Base-by-base conservation (phyloP, 2,329 filamentous ascomycete genomes). In the Neonectria neomacrospora region DNA sequence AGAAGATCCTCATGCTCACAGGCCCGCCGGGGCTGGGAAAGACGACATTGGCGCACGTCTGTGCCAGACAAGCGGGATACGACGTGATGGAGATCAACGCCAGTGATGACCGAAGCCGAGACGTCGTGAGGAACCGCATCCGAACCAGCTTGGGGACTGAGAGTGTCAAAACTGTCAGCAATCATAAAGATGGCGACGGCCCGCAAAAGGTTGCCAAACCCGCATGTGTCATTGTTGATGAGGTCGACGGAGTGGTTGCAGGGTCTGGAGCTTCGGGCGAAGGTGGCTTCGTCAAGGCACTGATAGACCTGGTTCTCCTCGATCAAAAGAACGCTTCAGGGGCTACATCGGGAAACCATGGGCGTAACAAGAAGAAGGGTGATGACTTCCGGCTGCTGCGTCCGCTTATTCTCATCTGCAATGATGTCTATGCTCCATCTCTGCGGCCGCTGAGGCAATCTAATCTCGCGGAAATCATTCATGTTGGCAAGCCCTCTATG, bases 1-100 rank as follows among this genome's bases (percentile, higher is more conserved):
- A 91, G 64, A 98, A 97, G 77, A 93, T 99, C 8, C 80, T 99
- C 11, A 86, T 99, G 73, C 82, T 99, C 16, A 94, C 95, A 1
- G 96, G 96, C 0, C 94, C 96, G 0, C 96, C 96, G 0, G 96
- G 96, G 2, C 82, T 99, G 11, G 96, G 96, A 28, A 99, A 99
- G 81, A 99, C 96, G 0, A 99, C 96, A 0, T 79, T 99, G 51
- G 96, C 96, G 2, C 96, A 99, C 78, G 96, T 99, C 0, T 98
- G 96, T 76, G 96, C 96, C 0, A 90, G 86, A 70, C 96, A 99
- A 79, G 96, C 96, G 5, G 96, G 96, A 0, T 99, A 99, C 73
- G 96, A 98, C 73, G 92, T 97, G 1, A 87, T 98, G 75, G 96
- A 99, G 76, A 97, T 99, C 79, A 99, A 99, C 73, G 96, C 96